Evolutionary conservation across 768 basidiomycete species (phyloP), one percentile per base, ranked within the genome.

Genomic region (Calocybe indica): DNA sequence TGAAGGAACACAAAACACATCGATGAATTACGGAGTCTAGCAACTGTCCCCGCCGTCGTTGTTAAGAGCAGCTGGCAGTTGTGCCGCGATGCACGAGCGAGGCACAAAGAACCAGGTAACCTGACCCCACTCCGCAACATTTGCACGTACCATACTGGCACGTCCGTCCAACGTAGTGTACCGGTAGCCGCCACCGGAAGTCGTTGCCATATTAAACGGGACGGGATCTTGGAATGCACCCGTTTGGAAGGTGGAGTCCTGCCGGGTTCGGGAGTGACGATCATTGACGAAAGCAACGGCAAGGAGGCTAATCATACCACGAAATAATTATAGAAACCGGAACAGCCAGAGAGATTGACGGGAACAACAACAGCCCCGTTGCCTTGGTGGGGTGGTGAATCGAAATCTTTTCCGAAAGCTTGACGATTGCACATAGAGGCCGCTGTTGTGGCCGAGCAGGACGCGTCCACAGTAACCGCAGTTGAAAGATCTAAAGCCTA

Each of bases 101-200:
- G 60, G 60, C 13, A 61, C 60, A 39, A 61, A 61, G 52, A 59
- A 59, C 58, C 60, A 61, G n/a, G 59, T 51, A 12, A 56, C 55
- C 45, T 59, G 59, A 35, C 52, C 56, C 40, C 57, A 58, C 49
- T 61, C 59, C 1, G 59, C 55, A 28, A 61, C 58, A 28, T 49
- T 54, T 5, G 59, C 60, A 3, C 60, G 46, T 22, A 61, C 58
- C 58, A 61, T 61, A 29, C 56, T 59, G 7, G 58, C 59, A 13
- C 22, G 43, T 1, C 54, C 56, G 43, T 61, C 58, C 6, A 42
- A 40, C 10, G 59, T 61, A 2, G 55, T 44, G 32, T 58, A 61
- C 3, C 58, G 50, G 37, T 58, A 61, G 29, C 57, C 60, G 29
- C 37, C 56, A 38, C 49, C 40, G 13, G 53, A 51, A 1, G 56